These are phyloP conservation scores for Oropetium thomaeum DNA, from an alignment of 176 grass and related monocot genomes.

Conservation along the genomic window DNA sequence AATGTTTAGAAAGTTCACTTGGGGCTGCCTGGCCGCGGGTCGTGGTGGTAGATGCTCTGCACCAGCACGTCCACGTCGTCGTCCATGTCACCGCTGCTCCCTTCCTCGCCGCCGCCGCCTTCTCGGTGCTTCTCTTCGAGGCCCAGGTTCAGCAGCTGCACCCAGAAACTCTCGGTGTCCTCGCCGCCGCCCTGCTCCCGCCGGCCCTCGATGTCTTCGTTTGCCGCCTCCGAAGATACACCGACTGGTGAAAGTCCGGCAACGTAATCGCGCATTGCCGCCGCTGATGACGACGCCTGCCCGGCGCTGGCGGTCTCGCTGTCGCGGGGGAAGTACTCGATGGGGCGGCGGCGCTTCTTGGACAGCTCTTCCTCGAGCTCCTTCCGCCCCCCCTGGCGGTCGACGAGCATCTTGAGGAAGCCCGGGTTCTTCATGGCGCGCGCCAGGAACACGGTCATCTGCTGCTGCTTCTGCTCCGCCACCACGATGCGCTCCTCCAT, in stretches of 20 bases:
- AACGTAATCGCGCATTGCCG: neutral
- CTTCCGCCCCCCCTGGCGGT: conserved; percentile 41
- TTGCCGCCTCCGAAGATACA: neutral
- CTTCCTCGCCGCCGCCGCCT: neutral
- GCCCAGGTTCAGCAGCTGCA: conserved; percentile 59
- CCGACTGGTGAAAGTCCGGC: neutral
- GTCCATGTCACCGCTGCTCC: conserved; percentile 29
- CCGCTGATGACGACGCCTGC: neutral
- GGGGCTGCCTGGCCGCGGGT: conserved; percentile 12
- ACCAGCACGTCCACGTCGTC: conserved; percentile 57
- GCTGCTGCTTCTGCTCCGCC: conserved; percentile 81
- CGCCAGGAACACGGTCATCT: conserved; percentile 81
- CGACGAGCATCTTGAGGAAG: conserved; percentile 54
- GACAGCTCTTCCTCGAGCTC: conserved; percentile 75
- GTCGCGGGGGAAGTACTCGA: conserved; percentile 45
- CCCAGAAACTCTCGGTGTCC: conserved; percentile 80
- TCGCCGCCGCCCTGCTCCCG: neutral
- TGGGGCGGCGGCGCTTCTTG: conserved; percentile 72
- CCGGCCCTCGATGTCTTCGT: neutral
- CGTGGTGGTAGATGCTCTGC: conserved; percentile 65
- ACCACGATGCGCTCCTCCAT: conserved; percentile 75
- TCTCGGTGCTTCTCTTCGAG: conserved; percentile 29
- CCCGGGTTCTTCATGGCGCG: conserved; percentile 66
- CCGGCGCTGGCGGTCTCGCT: neutral
- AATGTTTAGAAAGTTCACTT: conserved; percentile 29